Conservation (phyloP, 2,329 filamentous ascomycete species). For the Xylariales sp. region DNA sequence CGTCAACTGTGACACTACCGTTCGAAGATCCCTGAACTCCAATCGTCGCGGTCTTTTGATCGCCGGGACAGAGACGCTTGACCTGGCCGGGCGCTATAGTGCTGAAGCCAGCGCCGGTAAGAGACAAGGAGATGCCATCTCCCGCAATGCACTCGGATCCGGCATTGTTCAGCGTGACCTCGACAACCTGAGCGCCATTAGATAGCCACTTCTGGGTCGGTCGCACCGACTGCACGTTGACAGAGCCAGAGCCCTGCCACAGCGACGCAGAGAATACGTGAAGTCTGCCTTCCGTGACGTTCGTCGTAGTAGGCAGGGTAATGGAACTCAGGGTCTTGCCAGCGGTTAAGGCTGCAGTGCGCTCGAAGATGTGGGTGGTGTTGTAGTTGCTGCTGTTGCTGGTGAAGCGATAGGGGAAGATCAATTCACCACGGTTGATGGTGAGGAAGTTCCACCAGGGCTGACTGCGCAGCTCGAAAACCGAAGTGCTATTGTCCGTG, state of each 20-base stretch:
- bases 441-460: conserved; percentile 40
- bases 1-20: conserved; percentile 13
- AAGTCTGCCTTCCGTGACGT: conserved; percentile 28
- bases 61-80: conserved; percentile 32
- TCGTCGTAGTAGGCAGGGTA: conserved; percentile 33
- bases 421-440: conserved; percentile 40
- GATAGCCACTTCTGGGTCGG: conserved; percentile 32
- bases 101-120: conserved; percentile 31
- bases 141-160: conserved; percentile 26
- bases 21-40: conserved; percentile 24
- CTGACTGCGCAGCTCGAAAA: conserved; percentile 36
- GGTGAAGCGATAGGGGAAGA: conserved; percentile 37
- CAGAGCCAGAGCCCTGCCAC: conserved; percentile 13
- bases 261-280: conserved; percentile 33
- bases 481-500: conserved; percentile 32
- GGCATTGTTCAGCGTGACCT: conserved; percentile 31
- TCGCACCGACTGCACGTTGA: conserved; percentile 28
- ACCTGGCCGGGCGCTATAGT: conserved; percentile 31
- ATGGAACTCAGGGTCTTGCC: conserved; percentile 33
- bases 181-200: conserved; percentile 27
- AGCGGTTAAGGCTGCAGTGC: conserved; percentile 29
- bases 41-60: conserved; percentile 30
- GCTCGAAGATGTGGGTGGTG: conserved; percentile 40
- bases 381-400: conserved; percentile 35
- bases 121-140: conserved; percentile 18